A percentile compares a stretch with the other conserved stretches of the same genome.
phyloP scores from a whole-genome alignment of 2,329 filamentous ascomycete genomes.

The Fusarium sororula region DNA sequence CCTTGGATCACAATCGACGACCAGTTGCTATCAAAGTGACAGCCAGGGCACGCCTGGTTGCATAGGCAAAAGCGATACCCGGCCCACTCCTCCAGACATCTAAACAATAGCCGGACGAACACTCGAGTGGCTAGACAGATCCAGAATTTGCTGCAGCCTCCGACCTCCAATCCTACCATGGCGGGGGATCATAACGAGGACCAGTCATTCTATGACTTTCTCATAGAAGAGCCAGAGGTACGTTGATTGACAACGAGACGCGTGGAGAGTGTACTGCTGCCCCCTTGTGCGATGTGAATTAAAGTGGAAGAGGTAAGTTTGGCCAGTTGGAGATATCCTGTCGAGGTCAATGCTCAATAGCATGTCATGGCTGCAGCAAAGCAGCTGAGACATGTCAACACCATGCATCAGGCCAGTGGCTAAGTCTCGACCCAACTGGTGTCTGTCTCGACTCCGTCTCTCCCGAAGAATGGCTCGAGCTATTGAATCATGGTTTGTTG shows the following conservation, averaged over 20 bases:
- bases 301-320: slow-evolving; percentile 13
- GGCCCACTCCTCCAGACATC: slow-evolving; percentile 8
- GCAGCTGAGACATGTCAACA: slow-evolving; percentile 35
- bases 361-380: slow-evolving; percentile 5
- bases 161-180: slow-evolving; percentile 33
- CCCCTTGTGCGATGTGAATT: slow-evolving; percentile 22
- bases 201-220: slow-evolving; percentile 44
- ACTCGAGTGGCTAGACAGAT: slow-evolving; percentile 3
- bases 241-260: slow-evolving; percentile 9
- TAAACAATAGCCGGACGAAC: slow-evolving; percentile 25
- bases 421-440: slow-evolving; percentile 33
- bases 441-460: slow-evolving; percentile 3
- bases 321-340: slow-evolving; percentile 6
- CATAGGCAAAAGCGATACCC: slow-evolving; percentile 14
- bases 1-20: slow-evolving; percentile 8
- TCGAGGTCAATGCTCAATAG: slow-evolving; percentile 20
- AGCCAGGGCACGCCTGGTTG: slow-evolving; percentile 17
- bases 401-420: slow-evolving; percentile 41
- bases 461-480: slow-evolving; percentile 11
- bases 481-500: slow-evolving; percentile 9
- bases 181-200: slow-evolving; percentile 36
- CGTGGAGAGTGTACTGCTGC: slow-evolving; percentile 1
- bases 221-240: slow-evolving; percentile 44
- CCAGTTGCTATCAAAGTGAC: slow-evolving; percentile 7
- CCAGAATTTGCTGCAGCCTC: slow-evolving; percentile 15